Conservation (phyloP, 805 yeast genomes). For the Maudiozyma serrabonitensis region DNA sequence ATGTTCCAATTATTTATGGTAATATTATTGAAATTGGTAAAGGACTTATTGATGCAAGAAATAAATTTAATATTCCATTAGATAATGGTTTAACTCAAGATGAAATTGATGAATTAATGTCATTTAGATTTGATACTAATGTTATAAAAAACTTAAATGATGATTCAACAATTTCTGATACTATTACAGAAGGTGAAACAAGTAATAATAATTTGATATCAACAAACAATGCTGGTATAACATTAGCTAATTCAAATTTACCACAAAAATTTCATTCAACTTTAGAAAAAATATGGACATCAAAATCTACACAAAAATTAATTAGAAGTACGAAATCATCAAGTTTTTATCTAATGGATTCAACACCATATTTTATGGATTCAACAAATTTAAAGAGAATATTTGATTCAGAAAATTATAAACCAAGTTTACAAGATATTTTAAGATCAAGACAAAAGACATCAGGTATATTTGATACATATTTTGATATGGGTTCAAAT, state of each 20-base stretch:
- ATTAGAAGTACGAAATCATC: slow-evolving; percentile 47
- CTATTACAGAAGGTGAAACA: background rate
- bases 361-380: slow-evolving; percentile 68
- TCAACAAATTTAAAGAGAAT: slow-evolving; percentile 41
- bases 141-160: background rate
- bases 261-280: slow-evolving; percentile 39
- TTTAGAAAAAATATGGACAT: slow-evolving; percentile 44
- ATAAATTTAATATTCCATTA: slow-evolving; percentile 34
- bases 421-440: slow-evolving; percentile 70
- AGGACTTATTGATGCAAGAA: slow-evolving; percentile 57
- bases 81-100: slow-evolving; percentile 6
- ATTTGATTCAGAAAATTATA: slow-evolving; percentile 40
- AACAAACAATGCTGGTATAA: background rate
- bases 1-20: slow-evolving; percentile 68
- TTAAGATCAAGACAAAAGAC: slow-evolving; percentile 85
- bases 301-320: slow-evolving; percentile 49
- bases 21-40: slow-evolving; percentile 72
- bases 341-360: slow-evolving; percentile 75
- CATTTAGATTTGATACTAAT: background rate
- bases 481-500: slow-evolving; percentile 59
- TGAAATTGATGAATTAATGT: slow-evolving; percentile 9
- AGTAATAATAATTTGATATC: too few relatives aligned
- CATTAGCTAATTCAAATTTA: slow-evolving; percentile 24
- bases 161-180: background rate
- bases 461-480: slow-evolving; percentile 80